Evolutionary conservation across 148 eudicot species (phyloP).

Genomic region (Hydrangea macrophylla): DNA sequence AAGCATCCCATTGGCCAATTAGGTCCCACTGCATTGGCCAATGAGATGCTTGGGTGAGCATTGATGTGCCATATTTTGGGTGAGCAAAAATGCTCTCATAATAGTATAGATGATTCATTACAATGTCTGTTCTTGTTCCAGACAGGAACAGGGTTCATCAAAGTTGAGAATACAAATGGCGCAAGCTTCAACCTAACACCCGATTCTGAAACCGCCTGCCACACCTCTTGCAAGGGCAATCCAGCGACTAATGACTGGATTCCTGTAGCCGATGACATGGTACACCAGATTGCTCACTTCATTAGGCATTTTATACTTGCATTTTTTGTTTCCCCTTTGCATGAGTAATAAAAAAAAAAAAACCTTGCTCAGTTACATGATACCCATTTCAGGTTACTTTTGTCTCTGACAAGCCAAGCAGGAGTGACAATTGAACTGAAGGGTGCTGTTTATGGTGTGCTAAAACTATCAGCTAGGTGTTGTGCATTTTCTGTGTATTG

Average conservation of each 20-base stretch:
- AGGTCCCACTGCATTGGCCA: too few species aligned
- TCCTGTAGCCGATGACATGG: slow-evolving; percentile 49
- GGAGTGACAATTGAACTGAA: slow-evolving; percentile 62
- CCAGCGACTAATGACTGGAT: slow-evolving; percentile 98
- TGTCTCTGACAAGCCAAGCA: slow-evolving; percentile 55
- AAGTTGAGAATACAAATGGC: slow-evolving; percentile 38
- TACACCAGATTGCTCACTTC: slow-evolving; percentile 10
- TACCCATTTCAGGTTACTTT: slow-evolving; percentile 30
- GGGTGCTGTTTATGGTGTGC: not conserved
- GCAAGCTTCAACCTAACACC: slow-evolving; percentile 35
- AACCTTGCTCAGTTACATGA: not conserved
- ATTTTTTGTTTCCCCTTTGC: not conserved
- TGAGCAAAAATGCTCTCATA: not conserved
- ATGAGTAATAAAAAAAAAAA: not conserved
- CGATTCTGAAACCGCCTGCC: slow-evolving; percentile 33
- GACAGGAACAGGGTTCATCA: slow-evolving; percentile 97
- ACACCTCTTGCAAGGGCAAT: slow-evolving; percentile 56
- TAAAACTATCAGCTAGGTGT: slow-evolving; percentile 2
- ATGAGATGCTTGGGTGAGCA: too few species aligned
- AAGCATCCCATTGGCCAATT: too few species aligned
- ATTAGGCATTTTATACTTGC: not conserved
- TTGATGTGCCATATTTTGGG: not conserved
- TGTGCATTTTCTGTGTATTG: not conserved
- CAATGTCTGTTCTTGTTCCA: slow-evolving; percentile 15
- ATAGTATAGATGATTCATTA: not conserved